Evolutionary conservation across 495 filamentous ascomycete species (phyloP).

Genomic region (Gamarada debralockiae): DNA sequence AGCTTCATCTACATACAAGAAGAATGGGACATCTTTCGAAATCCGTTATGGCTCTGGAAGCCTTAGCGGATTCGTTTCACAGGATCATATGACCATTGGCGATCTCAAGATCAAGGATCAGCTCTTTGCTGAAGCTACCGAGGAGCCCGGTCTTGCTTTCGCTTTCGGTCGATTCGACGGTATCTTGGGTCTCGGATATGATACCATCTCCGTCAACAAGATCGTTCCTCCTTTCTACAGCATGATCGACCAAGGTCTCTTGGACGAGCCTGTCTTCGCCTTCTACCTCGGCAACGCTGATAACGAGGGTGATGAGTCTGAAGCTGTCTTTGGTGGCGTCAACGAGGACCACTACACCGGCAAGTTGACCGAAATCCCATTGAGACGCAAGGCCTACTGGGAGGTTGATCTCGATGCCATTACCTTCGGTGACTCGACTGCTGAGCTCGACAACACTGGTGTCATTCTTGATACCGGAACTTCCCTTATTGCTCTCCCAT

Average conservation of each 20-base stretch:
- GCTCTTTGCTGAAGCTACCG: conserved; percentile 92
- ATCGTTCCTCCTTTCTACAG: conserved; percentile 96
- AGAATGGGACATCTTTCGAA: conserved; percentile 88
- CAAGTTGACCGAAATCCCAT: conserved; percentile 85
- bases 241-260: conserved; percentile 80
- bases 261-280: conserved; percentile 92
- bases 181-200: conserved; percentile 92
- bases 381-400: conserved; percentile 99
- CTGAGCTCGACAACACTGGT: conserved; percentile 89
- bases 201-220: conserved; percentile 92
- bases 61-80: conserved; percentile 89
- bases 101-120: conserved; percentile 84
- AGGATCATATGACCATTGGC: conserved; percentile 81
- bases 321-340: conserved; percentile 88
- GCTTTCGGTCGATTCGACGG: conserved; percentile 98
- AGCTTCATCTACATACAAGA: conserved; percentile 84
- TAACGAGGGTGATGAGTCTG: conserved; percentile 69
- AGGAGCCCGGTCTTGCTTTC: conserved; percentile 93
- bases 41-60: conserved; percentile 96
- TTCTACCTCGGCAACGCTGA: conserved; percentile 87
- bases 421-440: conserved; percentile 75
- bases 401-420: conserved; percentile 95
- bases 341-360: conserved; percentile 84
- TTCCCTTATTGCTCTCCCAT: conserved; percentile 93
- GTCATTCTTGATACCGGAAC: conserved; percentile 98